Evolutionary conservation across 2,329 filamentous ascomycete species (phyloP), one percentile per base, ranked within the genome.

Genomic region (Alternaria rosae): DNA sequence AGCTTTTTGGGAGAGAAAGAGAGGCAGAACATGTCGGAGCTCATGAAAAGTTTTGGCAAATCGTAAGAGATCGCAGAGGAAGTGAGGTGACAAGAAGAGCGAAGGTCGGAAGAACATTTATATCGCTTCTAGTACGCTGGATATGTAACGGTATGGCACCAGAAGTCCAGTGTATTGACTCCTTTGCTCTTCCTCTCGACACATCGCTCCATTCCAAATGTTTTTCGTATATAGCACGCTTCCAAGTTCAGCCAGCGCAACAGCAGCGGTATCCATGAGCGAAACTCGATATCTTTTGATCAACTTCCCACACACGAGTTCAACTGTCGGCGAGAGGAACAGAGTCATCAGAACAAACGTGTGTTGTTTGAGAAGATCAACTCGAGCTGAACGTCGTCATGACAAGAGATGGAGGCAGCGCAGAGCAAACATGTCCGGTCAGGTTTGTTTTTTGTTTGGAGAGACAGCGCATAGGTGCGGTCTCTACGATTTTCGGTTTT

Each of bases 121-220:
- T 17, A 38, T 2, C 4, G n/a, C 35, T 6, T 38, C 35, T 38
- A 3, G 0, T 17, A 38, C 35, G 35, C 1, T 0, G 0, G 0
- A 38, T 38, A 0, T 0, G 17, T 38, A 38, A 15, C 8, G 35
- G 17, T 8, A 38, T 38, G 0, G 35, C 15, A 9, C n/a, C n/a
- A 3, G 35, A 17, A 38, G 8, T 11, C 17, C 0, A 0, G n/a
- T 38, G 3, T 0, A 0, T 38, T n/a, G 17, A 38, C 8, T 38
- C 17, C 35, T 17, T n/a, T 38, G 35, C 35, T 38, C 35, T 38
- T 17, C 0, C 35, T 11, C 35, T 3, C 15, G 17, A 38, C 32
- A 35, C n/a, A n/a, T n/a, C n/a, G n/a, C n/a, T n/a, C n/a, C n/a
- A n/a, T n/a, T n/a, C n/a, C n/a, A n/a, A n/a, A n/a, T 13, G 9